phyloP scores from a whole-genome alignment of 495 filamentous ascomycete species.

The Trichoderma virens region DNA sequence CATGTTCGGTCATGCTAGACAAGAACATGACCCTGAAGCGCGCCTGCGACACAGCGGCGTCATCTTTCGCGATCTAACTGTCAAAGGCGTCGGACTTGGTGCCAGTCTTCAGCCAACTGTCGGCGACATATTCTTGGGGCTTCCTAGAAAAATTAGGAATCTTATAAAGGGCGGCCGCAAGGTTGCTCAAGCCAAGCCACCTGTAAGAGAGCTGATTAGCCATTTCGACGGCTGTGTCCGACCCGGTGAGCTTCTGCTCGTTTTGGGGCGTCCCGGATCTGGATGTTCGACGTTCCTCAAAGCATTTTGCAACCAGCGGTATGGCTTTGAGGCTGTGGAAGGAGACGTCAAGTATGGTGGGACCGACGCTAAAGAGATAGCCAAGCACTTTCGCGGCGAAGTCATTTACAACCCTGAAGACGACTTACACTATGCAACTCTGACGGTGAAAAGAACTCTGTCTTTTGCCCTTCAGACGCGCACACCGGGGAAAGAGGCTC shows the following conservation, averaged over 20 bases:
- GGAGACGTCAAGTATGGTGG: constrained; percentile 62
- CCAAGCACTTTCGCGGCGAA: constrained; percentile 32
- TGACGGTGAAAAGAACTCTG: constrained; percentile 63
- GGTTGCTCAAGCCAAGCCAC: constrained; percentile 36
- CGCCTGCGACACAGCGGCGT: constrained; percentile 33
- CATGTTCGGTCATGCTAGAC: constrained; percentile 49
- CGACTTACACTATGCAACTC: constrained; percentile 67
- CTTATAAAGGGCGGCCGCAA: constrained; percentile 31
- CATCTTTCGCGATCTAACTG: constrained; percentile 54
- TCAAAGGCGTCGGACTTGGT: constrained; percentile 62
- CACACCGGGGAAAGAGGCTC: constrained; percentile 56
- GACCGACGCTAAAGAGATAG: constrained; percentile 41
- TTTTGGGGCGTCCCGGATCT: constrained; percentile 62
- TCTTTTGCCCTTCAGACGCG: constrained; percentile 62
- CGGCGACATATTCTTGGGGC: constrained; percentile 53
- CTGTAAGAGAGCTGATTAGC: constrained; percentile 44
- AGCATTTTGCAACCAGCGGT: constrained; percentile 56
- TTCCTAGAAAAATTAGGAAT: constrained; percentile 44
- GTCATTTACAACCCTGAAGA: constrained; percentile 64
- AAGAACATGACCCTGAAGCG: constrained; percentile 58
- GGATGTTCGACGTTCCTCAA: constrained; percentile 71
- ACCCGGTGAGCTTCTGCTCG: constrained; percentile 49
- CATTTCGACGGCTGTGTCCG: constrained; percentile 43
- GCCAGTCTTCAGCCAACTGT: constrained; percentile 57
- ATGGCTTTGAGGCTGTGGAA: constrained; percentile 52